Base-by-base conservation (phyloP, 805 yeast species). In the Candida hispaniensis region DNA sequence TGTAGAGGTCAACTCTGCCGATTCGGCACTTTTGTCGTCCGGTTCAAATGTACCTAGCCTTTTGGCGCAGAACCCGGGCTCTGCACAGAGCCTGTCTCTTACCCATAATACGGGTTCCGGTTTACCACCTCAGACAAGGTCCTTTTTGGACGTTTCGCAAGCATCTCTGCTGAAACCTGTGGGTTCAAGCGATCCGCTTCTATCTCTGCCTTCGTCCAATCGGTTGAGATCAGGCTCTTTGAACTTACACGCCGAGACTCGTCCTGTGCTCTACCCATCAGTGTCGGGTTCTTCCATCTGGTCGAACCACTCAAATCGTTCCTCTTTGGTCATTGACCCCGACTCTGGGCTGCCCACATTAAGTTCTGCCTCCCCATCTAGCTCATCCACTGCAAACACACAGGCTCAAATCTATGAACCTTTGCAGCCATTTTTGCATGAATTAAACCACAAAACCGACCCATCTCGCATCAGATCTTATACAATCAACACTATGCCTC, bases 391-490 rank as follows among this genome's bases (percentile, higher is more conserved):
- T 33, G 26, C 20, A 36, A 49, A 30, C 46, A 41, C 30, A 41
- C 46, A 15, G 12, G 40, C 49, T 15, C 39, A 47, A 14, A 38
- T 42, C 14, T 16, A 30, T 22, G 54, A 49, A 38, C 53, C 54
- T 19, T 45, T 49, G 50, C 45, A 45, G 34, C 49, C 55, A 14
- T 51, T 48, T 39, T 42, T 44, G 32, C 41, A 39, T 34, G 57
- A 52, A 34, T 44, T 47, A 34, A 51, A 55, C 25, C 39, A 44
- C 36, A 43, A 55, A 40, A 53, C 61, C 6, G 53, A 49, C 42
- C 53, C 50, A 28, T 43, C 38, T 34, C 42, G 54, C 17, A 45
- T 49, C 19, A 44, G 58, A 10, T 48, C 54, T 14, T 54, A 54
- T 41, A 54, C 59, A 14, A 47, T 49, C 20, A 49, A 45, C 35